These are phyloP conservation scores for Starmerella geochares DNA, from an alignment of 805 yeast species.

Conservation along the genomic window DNA sequence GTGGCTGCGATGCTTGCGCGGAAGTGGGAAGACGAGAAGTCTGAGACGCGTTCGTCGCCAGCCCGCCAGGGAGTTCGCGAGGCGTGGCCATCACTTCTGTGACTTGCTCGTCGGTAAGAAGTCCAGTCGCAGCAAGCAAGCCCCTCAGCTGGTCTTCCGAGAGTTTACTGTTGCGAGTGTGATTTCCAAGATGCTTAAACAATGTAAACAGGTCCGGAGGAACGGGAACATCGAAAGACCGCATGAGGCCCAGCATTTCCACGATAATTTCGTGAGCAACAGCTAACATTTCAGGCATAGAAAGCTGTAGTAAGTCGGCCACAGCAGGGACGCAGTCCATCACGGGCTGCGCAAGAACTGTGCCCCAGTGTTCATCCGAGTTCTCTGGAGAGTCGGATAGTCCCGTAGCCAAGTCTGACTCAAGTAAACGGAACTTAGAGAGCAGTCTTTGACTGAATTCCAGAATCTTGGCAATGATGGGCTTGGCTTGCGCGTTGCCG, in stretches of 20 bases:
- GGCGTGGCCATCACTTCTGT: constrained; percentile 7
- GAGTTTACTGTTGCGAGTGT: constrained; percentile 58
- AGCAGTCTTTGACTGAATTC: constrained; percentile 63
- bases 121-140: constrained; percentile 34
- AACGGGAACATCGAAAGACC: constrained; percentile 36
- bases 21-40: neutral
- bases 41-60: neutral
- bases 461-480: constrained; percentile 76
- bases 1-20: constrained; percentile 4
- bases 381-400: neutral
- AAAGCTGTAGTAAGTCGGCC: constrained; percentile 71
- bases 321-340: constrained; percentile 56
- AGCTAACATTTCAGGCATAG: constrained; percentile 58
- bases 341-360: constrained; percentile 32
- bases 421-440: constrained; percentile 51
- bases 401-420: constrained; percentile 25
- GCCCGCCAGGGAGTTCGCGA: neutral
- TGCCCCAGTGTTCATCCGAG: constrained; percentile 20
- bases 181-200: constrained; percentile 39
- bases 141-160: constrained; percentile 55
- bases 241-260: constrained; percentile 27
- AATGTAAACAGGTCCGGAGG: constrained; percentile 45
- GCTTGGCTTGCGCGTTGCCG: constrained; percentile 49
- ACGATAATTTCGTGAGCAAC: constrained; percentile 23
- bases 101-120: constrained; percentile 13